Evolutionary conservation across 106 monocot species (phyloP).

Genomic region (Apostasia shenzhenica): DNA sequence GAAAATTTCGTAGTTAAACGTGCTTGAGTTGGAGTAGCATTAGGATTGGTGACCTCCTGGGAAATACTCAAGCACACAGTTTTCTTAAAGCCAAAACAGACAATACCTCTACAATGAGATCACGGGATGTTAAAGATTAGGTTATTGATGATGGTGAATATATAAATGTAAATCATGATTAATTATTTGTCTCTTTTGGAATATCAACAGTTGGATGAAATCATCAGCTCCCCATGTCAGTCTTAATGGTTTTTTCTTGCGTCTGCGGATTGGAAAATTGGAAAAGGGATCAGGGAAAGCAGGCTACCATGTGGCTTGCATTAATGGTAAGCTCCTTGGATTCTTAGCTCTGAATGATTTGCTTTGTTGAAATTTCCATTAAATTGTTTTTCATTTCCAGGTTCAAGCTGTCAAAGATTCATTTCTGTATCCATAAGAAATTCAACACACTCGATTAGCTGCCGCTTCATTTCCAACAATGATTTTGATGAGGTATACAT

Average conservation of each 20-base stretch:
- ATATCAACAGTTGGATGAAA: slow-evolving; percentile 27
- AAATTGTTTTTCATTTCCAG: slow-evolving; percentile 20
- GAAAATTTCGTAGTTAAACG: no score
- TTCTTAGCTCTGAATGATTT: neutral
- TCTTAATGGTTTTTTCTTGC: slow-evolving; percentile 59
- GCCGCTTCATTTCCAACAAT: slow-evolving; percentile 50
- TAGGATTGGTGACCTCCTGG: no score
- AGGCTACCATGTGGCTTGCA: slow-evolving; percentile 56
- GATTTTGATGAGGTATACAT: slow-evolving; percentile 55
- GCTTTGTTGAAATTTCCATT: neutral
- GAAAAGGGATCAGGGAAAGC: slow-evolving; percentile 26
- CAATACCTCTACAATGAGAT: no score
- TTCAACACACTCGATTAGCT: slow-evolving; percentile 28
- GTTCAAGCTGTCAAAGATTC: slow-evolving; percentile 14
- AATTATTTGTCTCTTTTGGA: slow-evolving; percentile 5
- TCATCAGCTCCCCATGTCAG: slow-evolving; percentile 12
- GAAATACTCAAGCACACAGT: no score
- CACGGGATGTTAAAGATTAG: no score
- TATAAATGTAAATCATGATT: neutral
- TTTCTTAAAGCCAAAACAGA: no score
- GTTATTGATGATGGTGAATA: no score
- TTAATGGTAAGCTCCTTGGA: slow-evolving; percentile 38
- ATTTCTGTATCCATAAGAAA: slow-evolving; percentile 45
- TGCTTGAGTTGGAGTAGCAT: no score
- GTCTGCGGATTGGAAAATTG: slow-evolving; percentile 45